Conservation (phyloP, 164 flowering plant species). For the Vitis vinifera region ASM3070453v1 NC_081813.1:3742001-3742500, state of each 20-base stretch:
- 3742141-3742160: neutral
- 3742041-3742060: constrained; percentile 11
- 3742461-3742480: constrained; percentile 60
- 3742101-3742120: neutral
- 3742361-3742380: too few species aligned
- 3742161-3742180: constrained; percentile 8
- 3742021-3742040: constrained; percentile 10
- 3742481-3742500: constrained; percentile 53
- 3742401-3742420: too few species aligned
- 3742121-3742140: too few species aligned
- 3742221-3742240: neutral
- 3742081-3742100: constrained; percentile 8
- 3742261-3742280: neutral
- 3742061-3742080: constrained; percentile 9
- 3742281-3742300: neutral
- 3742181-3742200: constrained; percentile 43
- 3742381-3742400: too few species aligned
- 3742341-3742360: too few species aligned
- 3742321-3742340: too few species aligned
- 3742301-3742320: too few species aligned
- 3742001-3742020: neutral
- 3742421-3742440: constrained; percentile 29
- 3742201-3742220: constrained; percentile 55
- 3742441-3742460: constrained; percentile 61
- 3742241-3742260: neutral